Evolutionary conservation across 2,329 filamentous ascomycete genomes (phyloP).

Genomic region (Moelleriella libera): DNA sequence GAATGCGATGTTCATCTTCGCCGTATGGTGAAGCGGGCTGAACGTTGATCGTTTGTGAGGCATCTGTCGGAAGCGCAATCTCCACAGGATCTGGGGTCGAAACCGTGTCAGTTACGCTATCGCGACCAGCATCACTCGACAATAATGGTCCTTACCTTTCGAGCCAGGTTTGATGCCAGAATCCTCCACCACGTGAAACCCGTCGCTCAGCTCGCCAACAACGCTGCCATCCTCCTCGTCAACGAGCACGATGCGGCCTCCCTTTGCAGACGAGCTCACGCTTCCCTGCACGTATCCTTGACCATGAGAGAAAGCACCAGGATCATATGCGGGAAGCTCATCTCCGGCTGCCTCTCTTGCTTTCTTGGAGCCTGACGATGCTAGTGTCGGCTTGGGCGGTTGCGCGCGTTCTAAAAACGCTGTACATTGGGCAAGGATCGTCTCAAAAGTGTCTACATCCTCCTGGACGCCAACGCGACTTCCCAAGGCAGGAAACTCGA

Average conservation of each 20-base stretch:
- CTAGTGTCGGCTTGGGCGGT: conserved; percentile 32
- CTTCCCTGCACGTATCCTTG: conserved; percentile 59
- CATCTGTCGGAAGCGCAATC: conserved; percentile 57
- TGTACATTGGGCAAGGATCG: conserved; percentile 93
- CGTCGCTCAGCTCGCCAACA: conserved; percentile 78
- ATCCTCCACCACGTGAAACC: conserved; percentile 69
- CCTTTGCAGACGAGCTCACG: conserved; percentile 35
- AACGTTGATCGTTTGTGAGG: conserved; percentile 49
- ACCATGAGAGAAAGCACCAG: conserved; percentile 64
- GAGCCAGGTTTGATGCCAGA: conserved; percentile 66
- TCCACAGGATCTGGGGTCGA: conserved; percentile 52
- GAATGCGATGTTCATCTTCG: conserved; percentile 36
- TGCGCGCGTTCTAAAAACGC: conserved; percentile 80
- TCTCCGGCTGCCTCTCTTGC: conserved; percentile 26
- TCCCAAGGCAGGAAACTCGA: conserved; percentile 72
- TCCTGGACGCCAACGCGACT: conserved; percentile 67
- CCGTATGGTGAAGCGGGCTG: conserved; percentile 52
- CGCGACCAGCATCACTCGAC: no score
- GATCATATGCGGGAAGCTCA: conserved; percentile 57
- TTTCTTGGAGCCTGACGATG: conserved; percentile 18
- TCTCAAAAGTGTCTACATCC: conserved; percentile 92
- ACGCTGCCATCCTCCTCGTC: conserved; percentile 95
- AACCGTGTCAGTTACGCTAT: not conserved
- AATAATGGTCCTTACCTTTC: conserved; percentile 50
- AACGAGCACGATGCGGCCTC: conserved; percentile 77